A percentile compares a stretch with the other conserved stretches of the same genome.
Conservation (phyloP, 2,329 filamentous ascomycete genomes). For the Sporothrix mexicana region DNA sequence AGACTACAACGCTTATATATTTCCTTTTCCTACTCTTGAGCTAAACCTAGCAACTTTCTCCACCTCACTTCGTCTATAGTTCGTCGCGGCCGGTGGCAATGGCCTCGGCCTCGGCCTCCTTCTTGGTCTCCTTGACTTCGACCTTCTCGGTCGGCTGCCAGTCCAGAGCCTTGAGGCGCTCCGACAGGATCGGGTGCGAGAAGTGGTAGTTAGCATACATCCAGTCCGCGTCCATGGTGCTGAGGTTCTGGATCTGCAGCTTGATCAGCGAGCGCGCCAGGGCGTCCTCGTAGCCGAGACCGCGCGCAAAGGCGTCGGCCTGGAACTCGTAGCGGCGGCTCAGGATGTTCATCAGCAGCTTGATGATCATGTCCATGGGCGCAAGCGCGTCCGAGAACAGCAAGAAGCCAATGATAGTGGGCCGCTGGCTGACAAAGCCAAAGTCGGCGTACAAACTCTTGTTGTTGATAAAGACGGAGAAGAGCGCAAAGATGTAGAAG, state of each 20-base stretch:
- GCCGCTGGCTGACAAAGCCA: conserved; percentile 78
- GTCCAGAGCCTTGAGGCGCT: conserved; percentile 86
- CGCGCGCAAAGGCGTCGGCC: conserved; percentile 86
- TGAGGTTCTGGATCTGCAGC: conserved; percentile 97
- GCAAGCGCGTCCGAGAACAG: conserved; percentile 96
- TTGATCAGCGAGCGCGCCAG: conserved; percentile 91
- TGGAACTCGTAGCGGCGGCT: conserved; percentile 96
- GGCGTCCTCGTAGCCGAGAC: conserved; percentile 82
- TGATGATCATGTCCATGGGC: conserved; percentile 92
- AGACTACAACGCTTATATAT: not conserved
- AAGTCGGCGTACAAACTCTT: conserved; percentile 87
- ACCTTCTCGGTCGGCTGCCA: conserved; percentile 72
- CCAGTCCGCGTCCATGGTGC: conserved; percentile 98
- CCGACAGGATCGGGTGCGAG: conserved; percentile 94
- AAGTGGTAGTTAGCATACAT: conserved; percentile 99
- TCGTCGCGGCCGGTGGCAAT: conserved; percentile 77
- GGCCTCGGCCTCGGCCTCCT: conserved; percentile 50
- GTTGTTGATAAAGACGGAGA: conserved; percentile 98
- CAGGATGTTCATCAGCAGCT: conserved; percentile 94
- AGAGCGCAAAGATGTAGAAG: conserved; percentile 95
- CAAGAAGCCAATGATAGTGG: conserved; percentile 96
- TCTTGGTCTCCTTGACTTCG: conserved; percentile 47
- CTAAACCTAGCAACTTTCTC: not conserved
- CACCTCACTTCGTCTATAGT: conserved; percentile 54
- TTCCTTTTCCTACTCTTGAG: not conserved